phyloP scores from a whole-genome alignment of 805 yeast species.

The Candida awuae region DNA sequence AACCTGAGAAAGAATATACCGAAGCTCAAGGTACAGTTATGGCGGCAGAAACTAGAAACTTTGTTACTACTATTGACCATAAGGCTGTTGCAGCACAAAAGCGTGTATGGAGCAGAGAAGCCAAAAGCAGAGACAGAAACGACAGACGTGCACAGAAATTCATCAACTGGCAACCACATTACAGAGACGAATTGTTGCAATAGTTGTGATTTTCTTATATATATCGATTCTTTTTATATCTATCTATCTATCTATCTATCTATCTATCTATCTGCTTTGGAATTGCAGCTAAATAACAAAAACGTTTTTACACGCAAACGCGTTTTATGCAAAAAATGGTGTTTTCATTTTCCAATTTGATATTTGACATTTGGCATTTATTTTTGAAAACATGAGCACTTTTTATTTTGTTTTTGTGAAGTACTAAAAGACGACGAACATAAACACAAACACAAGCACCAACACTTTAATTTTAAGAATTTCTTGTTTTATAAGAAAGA shows the following conservation, averaged over 20 bases:
- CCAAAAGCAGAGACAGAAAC: constrained; percentile 40
- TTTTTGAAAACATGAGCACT: background rate
- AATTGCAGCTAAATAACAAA: too few species aligned
- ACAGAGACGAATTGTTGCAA: constrained; percentile 62
- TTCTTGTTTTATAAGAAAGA: too few species aligned
- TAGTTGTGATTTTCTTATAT: constrained; percentile 10
- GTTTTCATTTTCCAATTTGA: too few species aligned
- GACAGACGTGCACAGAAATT: constrained; percentile 54
- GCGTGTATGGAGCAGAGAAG: constrained; percentile 57
- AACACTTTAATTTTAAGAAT: too few species aligned
- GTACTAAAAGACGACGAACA: too few species aligned
- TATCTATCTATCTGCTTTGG: too few species aligned
- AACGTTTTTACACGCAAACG: too few species aligned
- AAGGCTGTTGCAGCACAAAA: constrained; percentile 36
- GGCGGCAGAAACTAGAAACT: constrained; percentile 63
- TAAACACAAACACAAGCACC: too few species aligned
- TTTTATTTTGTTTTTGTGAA: background rate
- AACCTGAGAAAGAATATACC: constrained; percentile 39
- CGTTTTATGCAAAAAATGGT: too few species aligned
- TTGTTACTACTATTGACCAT: constrained; percentile 33
- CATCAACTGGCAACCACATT: constrained; percentile 79
- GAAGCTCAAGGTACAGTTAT: constrained; percentile 72
- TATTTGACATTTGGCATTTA: too few species aligned
- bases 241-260: too few species aligned
- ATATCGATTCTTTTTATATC: too few species aligned